These are phyloP conservation scores for Pyrenophora graminea DNA, from an alignment of 2,329 filamentous ascomycete genomes.

Conservation along the genomic window DNA sequence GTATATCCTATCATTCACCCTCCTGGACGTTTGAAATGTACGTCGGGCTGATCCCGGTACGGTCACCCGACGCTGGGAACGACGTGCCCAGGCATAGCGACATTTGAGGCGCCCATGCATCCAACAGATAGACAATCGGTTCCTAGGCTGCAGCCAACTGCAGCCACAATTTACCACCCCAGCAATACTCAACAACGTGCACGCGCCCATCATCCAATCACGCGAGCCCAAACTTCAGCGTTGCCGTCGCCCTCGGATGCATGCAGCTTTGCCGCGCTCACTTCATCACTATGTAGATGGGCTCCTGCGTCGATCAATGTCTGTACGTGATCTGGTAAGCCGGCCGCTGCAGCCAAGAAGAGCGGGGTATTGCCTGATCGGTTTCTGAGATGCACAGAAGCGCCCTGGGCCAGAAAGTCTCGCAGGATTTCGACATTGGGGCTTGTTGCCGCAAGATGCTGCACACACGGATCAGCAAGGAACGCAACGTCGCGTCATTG, in stretches of 20 bases:
- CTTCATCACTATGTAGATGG: constrained; percentile 63
- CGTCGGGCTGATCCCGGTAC: constrained; percentile 26
- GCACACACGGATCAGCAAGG: constrained; percentile 34
- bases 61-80: constrained; percentile 34
- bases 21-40: constrained; percentile 18
- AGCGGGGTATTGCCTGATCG: constrained; percentile 62
- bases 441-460: constrained; percentile 63
- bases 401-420: constrained; percentile 60
- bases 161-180: constrained; percentile 36
- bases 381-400: constrained; percentile 64
- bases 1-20: constrained; percentile 28
- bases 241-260: constrained; percentile 41
- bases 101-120: constrained; percentile 26
- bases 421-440: constrained; percentile 60
- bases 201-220: constrained; percentile 36
- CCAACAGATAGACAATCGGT: constrained; percentile 20
- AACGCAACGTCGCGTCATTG: constrained; percentile 37
- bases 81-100: constrained; percentile 32
- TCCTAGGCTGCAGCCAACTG: constrained; percentile 26
- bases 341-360: constrained; percentile 63
- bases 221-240: constrained; percentile 37
- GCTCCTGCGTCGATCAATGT: constrained; percentile 61
- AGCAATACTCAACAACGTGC: constrained; percentile 18
- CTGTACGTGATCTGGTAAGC: constrained; percentile 58
- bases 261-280: constrained; percentile 56